Evolutionary conservation across 2,329 filamentous ascomycete genomes (phyloP).

Genomic region (Aspergillus oerlinghausenensis): DNA sequence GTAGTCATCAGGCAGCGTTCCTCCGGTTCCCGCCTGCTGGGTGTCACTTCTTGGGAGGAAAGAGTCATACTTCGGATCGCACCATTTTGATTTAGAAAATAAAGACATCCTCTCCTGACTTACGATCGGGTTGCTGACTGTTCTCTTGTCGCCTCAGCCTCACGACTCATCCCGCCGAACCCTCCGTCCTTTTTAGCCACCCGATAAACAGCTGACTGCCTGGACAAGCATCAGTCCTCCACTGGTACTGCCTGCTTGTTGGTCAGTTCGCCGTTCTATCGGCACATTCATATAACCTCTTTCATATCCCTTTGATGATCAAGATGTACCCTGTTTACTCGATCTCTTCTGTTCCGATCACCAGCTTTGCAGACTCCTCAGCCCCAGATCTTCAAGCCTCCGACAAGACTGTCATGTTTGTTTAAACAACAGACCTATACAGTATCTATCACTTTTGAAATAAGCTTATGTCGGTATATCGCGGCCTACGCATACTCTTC

Average conservation of each 20-base stretch:
- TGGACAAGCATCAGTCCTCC: slow-evolving; percentile 21
- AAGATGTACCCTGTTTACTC: slow-evolving; percentile 39
- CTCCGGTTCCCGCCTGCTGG: neutral
- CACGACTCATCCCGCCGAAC: slow-evolving; percentile 3
- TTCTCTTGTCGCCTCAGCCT: slow-evolving; percentile 14
- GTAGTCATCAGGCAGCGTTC: slow-evolving; percentile 16
- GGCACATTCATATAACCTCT: slow-evolving; percentile 23
- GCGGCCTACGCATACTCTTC: slow-evolving; percentile 11
- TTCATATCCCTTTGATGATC: slow-evolving; percentile 14
- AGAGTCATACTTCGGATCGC: slow-evolving; percentile 3
- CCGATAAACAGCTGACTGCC: slow-evolving; percentile 24
- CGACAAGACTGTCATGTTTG: slow-evolving; percentile 22
- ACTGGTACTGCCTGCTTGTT: slow-evolving; percentile 29
- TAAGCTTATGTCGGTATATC: slow-evolving; percentile 10
- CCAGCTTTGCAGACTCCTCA: slow-evolving; percentile 29
- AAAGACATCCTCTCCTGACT: neutral
- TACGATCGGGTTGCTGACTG: slow-evolving; percentile 14
- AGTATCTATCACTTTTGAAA: slow-evolving; percentile 11
- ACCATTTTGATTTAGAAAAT: neutral
- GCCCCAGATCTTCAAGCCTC: slow-evolving; percentile 29
- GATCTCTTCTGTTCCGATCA: slow-evolving; percentile 32
- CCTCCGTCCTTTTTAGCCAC: slow-evolving; percentile 8
- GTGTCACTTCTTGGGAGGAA: neutral
- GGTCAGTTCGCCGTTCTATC: slow-evolving; percentile 26
- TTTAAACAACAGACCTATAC: slow-evolving; percentile 18